Evolutionary conservation across 768 basidiomycete species (phyloP).

Genomic region (Auricularia cornea): DNA sequence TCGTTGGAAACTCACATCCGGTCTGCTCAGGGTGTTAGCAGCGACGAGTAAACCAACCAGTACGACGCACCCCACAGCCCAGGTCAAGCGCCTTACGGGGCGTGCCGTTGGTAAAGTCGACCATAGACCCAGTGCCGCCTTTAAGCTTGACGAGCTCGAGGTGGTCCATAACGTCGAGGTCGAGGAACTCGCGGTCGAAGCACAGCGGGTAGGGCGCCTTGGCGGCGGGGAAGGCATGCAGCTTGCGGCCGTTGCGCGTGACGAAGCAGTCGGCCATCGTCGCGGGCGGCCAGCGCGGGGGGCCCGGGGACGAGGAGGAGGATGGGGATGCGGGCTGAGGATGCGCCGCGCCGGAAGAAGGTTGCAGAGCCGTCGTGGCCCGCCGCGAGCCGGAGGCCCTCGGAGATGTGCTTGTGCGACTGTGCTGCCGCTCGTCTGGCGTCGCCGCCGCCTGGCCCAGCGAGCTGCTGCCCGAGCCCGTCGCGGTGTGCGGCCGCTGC

Average conservation of each 20-base stretch:
- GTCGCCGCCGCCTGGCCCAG: too few relatives aligned
- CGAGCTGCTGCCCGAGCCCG: too few relatives aligned
- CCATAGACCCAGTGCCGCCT: conserved; percentile 47
- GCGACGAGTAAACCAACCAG: too few relatives aligned
- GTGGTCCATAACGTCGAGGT: conserved; percentile 31
- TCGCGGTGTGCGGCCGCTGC: too few relatives aligned
- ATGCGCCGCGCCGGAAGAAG: too few relatives aligned
- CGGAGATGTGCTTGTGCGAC: too few relatives aligned
- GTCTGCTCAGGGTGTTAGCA: too few relatives aligned
- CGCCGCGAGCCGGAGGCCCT: too few relatives aligned
- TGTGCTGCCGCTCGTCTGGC: too few relatives aligned
- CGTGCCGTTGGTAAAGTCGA: conserved; percentile 40
- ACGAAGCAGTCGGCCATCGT: conserved; percentile 27
- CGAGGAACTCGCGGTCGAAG: conserved; percentile 58
- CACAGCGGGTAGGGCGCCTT: conserved; percentile 76
- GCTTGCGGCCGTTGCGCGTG: conserved; percentile 50
- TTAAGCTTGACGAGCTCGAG: conserved; percentile 38
- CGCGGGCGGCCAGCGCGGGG: not conserved
- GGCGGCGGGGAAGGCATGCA: conserved; percentile 61
- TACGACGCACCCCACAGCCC: conserved; percentile 68
- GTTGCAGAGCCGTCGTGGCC: too few relatives aligned
- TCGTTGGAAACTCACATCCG: conserved; percentile 8
- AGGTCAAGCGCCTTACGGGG: conserved; percentile 56
- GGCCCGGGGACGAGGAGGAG: not conserved
- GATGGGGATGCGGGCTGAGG: too few relatives aligned